Conservation (phyloP, 345 rosid genomes). For the Moricandia moricandioides region DNA sequence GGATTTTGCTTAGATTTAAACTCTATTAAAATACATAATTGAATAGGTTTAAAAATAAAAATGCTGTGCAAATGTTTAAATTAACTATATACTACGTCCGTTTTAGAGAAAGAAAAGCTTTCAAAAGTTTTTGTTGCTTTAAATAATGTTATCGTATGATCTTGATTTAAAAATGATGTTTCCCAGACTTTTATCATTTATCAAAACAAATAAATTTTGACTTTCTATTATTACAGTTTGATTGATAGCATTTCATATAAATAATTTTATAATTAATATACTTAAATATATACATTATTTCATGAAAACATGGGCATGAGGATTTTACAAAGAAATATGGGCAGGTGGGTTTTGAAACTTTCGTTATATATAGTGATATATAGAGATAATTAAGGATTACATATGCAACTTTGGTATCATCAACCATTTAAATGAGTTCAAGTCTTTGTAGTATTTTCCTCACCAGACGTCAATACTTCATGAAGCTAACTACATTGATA, state of each 20-base stretch:
- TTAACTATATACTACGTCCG: background rate
- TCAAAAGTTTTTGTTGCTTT: background rate
- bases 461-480: background rate
- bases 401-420: background rate
- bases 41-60: too few species aligned
- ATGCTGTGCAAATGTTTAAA: too few species aligned
- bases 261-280: background rate
- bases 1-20: too few species aligned
- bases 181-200: too few species aligned
- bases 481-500: too few species aligned
- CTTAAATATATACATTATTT: background rate
- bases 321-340: too few species aligned
- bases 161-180: too few species aligned
- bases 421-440: background rate
- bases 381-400: background rate
- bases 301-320: background rate
- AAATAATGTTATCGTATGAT: too few species aligned
- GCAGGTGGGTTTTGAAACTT: too few species aligned
- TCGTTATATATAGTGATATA: too few species aligned
- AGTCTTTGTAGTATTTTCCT: background rate
- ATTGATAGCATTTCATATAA: background rate
- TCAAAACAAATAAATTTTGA: background rate
- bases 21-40: too few species aligned
- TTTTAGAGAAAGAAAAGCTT: too few species aligned
- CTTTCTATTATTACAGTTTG: background rate